Base-by-base conservation (phyloP, 805 yeast species). In the Candida boleticola region DNA sequence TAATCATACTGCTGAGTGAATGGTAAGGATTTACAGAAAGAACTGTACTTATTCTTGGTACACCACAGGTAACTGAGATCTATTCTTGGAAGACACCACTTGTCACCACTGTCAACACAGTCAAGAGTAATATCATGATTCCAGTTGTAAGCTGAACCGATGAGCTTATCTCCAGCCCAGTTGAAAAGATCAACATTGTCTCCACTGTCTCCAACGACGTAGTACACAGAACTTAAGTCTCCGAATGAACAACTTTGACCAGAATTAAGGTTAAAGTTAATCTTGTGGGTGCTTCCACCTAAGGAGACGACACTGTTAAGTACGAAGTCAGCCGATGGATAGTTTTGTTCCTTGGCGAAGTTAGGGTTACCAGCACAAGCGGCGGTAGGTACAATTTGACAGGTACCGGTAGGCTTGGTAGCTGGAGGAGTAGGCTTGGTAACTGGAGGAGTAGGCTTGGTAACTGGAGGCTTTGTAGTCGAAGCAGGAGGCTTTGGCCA, bases 401-500 rank as follows among this genome's bases (percentile, higher is more conserved):
- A n/a, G n/a, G n/a, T n/a, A n/a, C n/a, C n/a, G n/a, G n/a, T n/a
- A n/a, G n/a, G n/a, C n/a, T n/a, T n/a, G n/a, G 16, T 11, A 17
- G 18, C 35, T 14, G 21, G 16, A 11, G 22, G 11, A 31, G 35
- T 16, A 16, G 20, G 11, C 19, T 4, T 17, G 5, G 18, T 18
- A 17, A 20, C 18, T 31, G 35, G 18, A 17, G 22, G 11, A 31
- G 35, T 31, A 18, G 11, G 11, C 18, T 5, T 6, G 11, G 35
- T 31, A 7, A 20, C 9, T 6, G 31, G 14, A 13, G 31, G 31
- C 27, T 23, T 23, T 23, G 27, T 7, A 29, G 33, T 29, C 5
- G 33, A 13, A n/a, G 33, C 18, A 23, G 27, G 27, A 23, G 27
- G 35, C 20, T 34, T 34, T 34, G 37, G 37, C 37, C 37, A 34